Base-by-base conservation (phyloP, 108 stramenopile genomes). In the Cyclotella cryptica region DNA sequence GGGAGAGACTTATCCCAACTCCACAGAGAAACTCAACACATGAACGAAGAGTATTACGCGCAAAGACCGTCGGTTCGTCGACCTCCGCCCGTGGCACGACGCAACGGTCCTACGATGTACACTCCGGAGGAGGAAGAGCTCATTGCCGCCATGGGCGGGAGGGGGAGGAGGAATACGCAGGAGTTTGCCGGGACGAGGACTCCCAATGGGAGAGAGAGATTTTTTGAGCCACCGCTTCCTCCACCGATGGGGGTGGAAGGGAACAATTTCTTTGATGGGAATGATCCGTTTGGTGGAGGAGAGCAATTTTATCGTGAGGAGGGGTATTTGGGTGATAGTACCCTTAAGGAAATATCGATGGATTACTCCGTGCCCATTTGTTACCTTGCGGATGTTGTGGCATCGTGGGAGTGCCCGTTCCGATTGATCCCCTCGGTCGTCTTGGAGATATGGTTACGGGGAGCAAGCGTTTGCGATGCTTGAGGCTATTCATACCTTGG, bases 401-500 rank as follows among this genome's bases (percentile, higher is more conserved):
- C 89, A 43, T 81, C 83, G 66, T 96, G 95, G 95, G 90, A 1
- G 91, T 86, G 0, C 85, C 89, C 21, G 84, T 88, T 3, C 95
- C 95, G 27, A 94, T 96, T 59, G 84, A 90, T 51, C 71, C 85
- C 7, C 83, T 89, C 49, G 71, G 42, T 8, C 82, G 86, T 42
- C 69, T 96, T 35, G 95, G 95, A 13, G 92, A 93, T 68, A 75
- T 96, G 84, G 93, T 92, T 8, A 96, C 91, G n/a, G 95, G 93
- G 93, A 96, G 61, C 92, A 93, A 61, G 93, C 93, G 12, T 96
- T 93, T 88, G 90, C 93, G 21, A 78, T 96, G 15, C 75, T 93
- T 28, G 95, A 96, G 67, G 95, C 95, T 30, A 84, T 96, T 75
- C 86, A 91, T 49, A 92, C 90, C 19, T 62, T 94, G 60, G 95